Conservation (phyloP, 805 yeast species). For the Candida patagonica region DNA sequence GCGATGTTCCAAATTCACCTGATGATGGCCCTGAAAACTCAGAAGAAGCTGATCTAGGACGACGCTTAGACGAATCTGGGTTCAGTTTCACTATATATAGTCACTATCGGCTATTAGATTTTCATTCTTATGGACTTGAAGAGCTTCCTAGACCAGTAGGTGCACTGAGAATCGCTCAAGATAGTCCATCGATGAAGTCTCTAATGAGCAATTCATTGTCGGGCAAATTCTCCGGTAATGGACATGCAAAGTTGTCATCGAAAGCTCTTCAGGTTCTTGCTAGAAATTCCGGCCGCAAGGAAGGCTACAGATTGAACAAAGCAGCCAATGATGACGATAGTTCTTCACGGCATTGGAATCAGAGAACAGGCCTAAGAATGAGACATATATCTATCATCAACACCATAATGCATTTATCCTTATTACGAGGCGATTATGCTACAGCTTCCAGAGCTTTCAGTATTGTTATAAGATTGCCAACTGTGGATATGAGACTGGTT, state of each 20-base stretch:
- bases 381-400: conserved; percentile 11
- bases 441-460: conserved; percentile 16
- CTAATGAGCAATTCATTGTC: neutral
- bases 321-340: conserved; percentile 3
- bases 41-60: neutral
- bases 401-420: conserved; percentile 10
- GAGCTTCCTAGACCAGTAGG: conserved; percentile 12
- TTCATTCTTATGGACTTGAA: conserved; percentile 10
- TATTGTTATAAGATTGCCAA: conserved; percentile 10
- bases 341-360: conserved; percentile 3
- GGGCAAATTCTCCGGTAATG: neutral
- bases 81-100: too few relatives aligned
- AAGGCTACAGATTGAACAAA: neutral
- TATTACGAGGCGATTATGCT: conserved; percentile 12
- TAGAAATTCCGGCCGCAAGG: conserved; percentile 1
- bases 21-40: neutral
- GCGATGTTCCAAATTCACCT: neutral
- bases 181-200: conserved; percentile 7
- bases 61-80: neutral
- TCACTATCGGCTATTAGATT: neutral
- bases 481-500: conserved; percentile 11
- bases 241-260: neutral
- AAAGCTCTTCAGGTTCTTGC: neutral
- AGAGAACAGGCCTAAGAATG: conserved; percentile 4
- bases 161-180: conserved; percentile 9